phyloP scores from a whole-genome alignment of 331 rosid species.

The Malus hybrid region DNA sequence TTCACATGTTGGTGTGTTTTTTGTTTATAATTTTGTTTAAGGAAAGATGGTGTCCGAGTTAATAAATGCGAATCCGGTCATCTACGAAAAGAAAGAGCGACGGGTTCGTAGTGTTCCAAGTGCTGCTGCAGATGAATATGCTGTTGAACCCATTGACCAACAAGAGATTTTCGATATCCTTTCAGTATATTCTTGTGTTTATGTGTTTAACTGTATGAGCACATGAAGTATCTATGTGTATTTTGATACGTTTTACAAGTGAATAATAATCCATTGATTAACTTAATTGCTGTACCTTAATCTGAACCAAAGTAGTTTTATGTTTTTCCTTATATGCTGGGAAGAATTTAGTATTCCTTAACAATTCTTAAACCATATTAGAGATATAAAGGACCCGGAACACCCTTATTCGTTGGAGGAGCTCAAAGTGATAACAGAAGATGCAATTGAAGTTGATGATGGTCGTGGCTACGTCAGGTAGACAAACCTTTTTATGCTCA shows the following conservation, averaged over 20 bases:
- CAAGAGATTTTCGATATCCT: slow-evolving; percentile 94
- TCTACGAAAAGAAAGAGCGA: slow-evolving; percentile 81
- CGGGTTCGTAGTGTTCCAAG: slow-evolving; percentile 46
- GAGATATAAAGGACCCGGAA: slow-evolving; percentile 95
- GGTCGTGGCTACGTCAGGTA: slow-evolving; percentile 69
- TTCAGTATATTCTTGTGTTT: neutral
- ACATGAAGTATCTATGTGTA: neutral
- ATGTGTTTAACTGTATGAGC: neutral
- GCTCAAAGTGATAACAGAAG: slow-evolving; percentile 89
- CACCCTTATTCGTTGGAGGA: slow-evolving; percentile 91
- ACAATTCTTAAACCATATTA: slow-evolving; percentile 72
- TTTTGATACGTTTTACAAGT: neutral
- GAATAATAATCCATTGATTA: neutral
- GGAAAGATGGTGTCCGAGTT: slow-evolving; percentile 55
- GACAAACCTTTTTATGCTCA: neutral
- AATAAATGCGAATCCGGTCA: slow-evolving; percentile 75
- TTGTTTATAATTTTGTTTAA: neutral
- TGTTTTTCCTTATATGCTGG: neutral
- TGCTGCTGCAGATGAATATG: slow-evolving; percentile 31
- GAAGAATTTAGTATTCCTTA: slow-evolving; percentile 26
- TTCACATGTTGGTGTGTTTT: neutral
- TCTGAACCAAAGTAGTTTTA: neutral
- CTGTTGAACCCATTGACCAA: slow-evolving; percentile 62
- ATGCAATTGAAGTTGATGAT: slow-evolving; percentile 83
- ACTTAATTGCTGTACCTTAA: neutral